These are phyloP conservation scores for Zygoascus sp. DNA, from an alignment of 1,139 yeast genomes.

Conservation along the genomic window DNA sequence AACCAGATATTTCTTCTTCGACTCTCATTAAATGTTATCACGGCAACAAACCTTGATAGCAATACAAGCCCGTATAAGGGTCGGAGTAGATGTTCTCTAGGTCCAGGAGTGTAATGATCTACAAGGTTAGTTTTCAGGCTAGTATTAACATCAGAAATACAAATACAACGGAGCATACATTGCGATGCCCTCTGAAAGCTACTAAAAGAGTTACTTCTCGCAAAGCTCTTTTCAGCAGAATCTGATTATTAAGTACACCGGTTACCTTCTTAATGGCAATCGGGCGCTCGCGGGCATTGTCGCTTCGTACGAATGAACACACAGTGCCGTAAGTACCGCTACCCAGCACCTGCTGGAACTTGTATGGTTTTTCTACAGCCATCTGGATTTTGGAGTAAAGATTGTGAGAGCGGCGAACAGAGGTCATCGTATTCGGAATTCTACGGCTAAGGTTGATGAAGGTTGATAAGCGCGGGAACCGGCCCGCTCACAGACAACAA, in stretches of 20 bases:
- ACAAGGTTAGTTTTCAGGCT: no score
- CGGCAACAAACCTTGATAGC: slow-evolving; percentile 46
- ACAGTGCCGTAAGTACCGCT: slow-evolving; percentile 90
- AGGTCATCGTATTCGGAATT: not conserved
- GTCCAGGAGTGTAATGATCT: slow-evolving; percentile 68
- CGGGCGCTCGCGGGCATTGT: slow-evolving; percentile 18
- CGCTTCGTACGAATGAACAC: slow-evolving; percentile 62
- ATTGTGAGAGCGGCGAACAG: slow-evolving; percentile 4
- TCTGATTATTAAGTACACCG: slow-evolving; percentile 79
- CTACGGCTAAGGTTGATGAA: not conserved
- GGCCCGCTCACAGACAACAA: no score
- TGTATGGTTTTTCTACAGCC: slow-evolving; percentile 60
- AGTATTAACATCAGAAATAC: no score
- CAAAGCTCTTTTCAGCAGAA: slow-evolving; percentile 80
- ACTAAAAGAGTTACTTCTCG: slow-evolving; percentile 82
- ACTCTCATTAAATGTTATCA: not conserved
- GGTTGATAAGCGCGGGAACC: no score
- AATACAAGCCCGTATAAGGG: slow-evolving; percentile 81
- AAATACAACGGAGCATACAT: slow-evolving; percentile 42
- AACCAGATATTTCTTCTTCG: no score
- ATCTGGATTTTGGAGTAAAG: slow-evolving; percentile 34
- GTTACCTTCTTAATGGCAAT: slow-evolving; percentile 83
- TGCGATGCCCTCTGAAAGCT: slow-evolving; percentile 86
- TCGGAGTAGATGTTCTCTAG: slow-evolving; percentile 58
- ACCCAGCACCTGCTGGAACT: slow-evolving; percentile 58